Base-by-base conservation (phyloP, 805 yeast genomes). In the Dipodascus albidus region DNA sequence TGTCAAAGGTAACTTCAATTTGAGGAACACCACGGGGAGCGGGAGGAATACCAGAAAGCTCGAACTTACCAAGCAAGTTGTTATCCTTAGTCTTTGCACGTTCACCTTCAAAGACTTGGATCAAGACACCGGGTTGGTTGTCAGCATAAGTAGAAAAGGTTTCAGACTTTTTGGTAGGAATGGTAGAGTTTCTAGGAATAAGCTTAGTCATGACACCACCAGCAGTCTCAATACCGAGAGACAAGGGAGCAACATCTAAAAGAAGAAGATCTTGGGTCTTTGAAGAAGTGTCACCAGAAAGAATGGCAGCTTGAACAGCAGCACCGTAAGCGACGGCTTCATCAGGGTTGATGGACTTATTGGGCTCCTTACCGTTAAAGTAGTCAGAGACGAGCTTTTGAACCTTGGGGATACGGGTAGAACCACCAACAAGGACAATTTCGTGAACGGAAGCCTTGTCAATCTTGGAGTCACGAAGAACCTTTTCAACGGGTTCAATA, bases 311-410 rank as follows among this genome's bases (percentile, higher is more conserved):
- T 78, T 88, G 96, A 62, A 88, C 96, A 59, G 96, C 96, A 64
- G 96, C 96, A 83, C 96, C 96, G 76, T 88, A 89, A 68, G 96
- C 96, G 73, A 88, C 96, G 67, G 96, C 96, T 77, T 88, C 96
- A 80, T 89, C 96, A 63, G 96, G 96, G 81, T 88, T 88, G 73
- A 88, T 88, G 50, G 96, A 86, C 77, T 82, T 86, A 78, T 87
- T 87, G 74, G 95, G 95, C 75, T 88, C 95, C 77, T 88, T 89
- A 72, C 96, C 96, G 73, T 88, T 86, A 81, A 89, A 88, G 82
- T 82, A 88, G 73, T 89, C 96, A 60, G 95, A 84, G 52, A 88
- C 95, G 67, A 89, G 79, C 74, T 87, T 88, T 77, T 88, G 96
- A 61, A 89, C 83, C 76, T 86, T 88, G 76, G 96, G 96, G 75